Percentiles rank a stretch among this genome's conserved stretches.
These are phyloP conservation scores for Populus deltoides DNA, from an alignment of 345 rosid species.

Conservation along the genomic window DNA sequence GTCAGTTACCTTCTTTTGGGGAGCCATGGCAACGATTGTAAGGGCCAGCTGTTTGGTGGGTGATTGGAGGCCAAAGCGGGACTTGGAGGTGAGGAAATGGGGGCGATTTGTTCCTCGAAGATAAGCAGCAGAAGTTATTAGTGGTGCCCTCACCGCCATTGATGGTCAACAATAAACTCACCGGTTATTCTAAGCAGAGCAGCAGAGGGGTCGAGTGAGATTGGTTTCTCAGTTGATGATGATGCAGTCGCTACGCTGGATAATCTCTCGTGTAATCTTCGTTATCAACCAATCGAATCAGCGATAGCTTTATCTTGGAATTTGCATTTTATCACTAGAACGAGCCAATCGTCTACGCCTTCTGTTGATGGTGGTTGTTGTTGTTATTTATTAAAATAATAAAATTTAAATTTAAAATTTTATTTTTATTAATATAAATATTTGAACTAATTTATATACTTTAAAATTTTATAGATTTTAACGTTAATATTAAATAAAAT, in stretches of 20 bases:
- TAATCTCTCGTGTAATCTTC: neutral
- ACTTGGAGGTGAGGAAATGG: slow-evolving; percentile 32
- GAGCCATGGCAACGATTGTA: slow-evolving; percentile 75
- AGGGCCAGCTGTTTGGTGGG: slow-evolving; percentile 34
- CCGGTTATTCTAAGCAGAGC: neutral
- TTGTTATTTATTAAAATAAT: too few relatives aligned
- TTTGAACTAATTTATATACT: too few relatives aligned
- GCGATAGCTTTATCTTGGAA: slow-evolving; percentile 15
- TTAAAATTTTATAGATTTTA: too few relatives aligned
- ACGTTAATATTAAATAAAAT: too few relatives aligned
- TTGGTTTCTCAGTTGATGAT: neutral
- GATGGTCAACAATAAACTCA: slow-evolving; percentile 6
- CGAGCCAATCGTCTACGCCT: too few relatives aligned
- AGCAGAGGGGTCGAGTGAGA: neutral
- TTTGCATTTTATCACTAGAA: neutral
- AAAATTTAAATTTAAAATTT: too few relatives aligned
- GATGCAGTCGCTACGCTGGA: slow-evolving; percentile 29
- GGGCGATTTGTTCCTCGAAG: slow-evolving; percentile 26
- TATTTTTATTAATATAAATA: too few relatives aligned
- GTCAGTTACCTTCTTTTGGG: slow-evolving; percentile 59
- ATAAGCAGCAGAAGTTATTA: slow-evolving; percentile 41
- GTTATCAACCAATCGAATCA: slow-evolving; percentile 27
- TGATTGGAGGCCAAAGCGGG: slow-evolving; percentile 18
- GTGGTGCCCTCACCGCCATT: slow-evolving; percentile 54
- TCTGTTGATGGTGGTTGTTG: too few relatives aligned